Conservation (phyloP, 208 protist genomes). For the Acanthamoeba lenticulata region DNA sequence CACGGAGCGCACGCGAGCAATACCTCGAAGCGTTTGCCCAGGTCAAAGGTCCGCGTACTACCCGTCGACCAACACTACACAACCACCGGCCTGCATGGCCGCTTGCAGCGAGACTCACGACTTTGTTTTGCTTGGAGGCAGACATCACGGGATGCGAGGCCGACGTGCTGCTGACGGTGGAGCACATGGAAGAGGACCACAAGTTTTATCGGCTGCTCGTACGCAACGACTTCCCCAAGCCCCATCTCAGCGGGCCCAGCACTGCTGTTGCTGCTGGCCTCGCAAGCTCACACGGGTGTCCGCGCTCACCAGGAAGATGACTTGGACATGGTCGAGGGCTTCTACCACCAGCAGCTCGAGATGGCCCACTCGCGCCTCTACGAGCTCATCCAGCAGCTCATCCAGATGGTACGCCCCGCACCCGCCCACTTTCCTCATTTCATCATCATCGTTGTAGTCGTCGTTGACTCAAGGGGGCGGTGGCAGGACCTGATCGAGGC, state of each 20-base stretch:
- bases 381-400: conserved; percentile 6
- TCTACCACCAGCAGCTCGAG: not conserved
- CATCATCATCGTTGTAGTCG: too few relatives aligned
- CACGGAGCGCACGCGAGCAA: not conserved
- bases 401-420: not conserved
- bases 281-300: too few relatives aligned
- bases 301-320: not conserved
- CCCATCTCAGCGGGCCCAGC: too few relatives aligned
- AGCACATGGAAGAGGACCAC: not conserved
- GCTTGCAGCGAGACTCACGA: too few relatives aligned
- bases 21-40: not conserved
- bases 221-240: too few relatives aligned
- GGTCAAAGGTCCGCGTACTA: not conserved
- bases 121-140: too few relatives aligned
- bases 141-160: not conserved
- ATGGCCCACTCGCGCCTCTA: not conserved
- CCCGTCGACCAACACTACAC: too few relatives aligned
- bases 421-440: too few relatives aligned
- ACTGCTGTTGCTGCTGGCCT: too few relatives aligned
- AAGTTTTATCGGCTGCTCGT: not conserved
- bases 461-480: not conserved
- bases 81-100: too few relatives aligned
- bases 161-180: not conserved
- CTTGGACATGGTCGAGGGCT: not conserved
- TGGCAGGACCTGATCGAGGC: not conserved